A percentile compares a stretch with the other conserved stretches of the same genome.
These are phyloP conservation scores for Backusella luteola DNA, from an alignment of 192 early-diverging fungal species.

Conservation along the genomic window DNA sequence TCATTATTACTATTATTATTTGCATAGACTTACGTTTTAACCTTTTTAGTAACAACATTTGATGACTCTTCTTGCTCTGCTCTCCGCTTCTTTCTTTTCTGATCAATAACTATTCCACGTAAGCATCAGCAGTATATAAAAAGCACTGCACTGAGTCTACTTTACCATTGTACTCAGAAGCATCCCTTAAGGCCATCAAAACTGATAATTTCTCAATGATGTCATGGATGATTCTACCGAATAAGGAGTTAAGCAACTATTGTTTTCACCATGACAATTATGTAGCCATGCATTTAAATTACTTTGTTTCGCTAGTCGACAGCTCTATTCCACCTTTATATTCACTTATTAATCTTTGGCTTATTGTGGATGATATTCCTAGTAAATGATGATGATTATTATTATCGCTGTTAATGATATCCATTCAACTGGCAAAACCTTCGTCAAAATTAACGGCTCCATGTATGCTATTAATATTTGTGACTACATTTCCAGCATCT, in stretches of 20 bases:
- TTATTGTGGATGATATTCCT: constrained; percentile 12
- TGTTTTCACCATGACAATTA: neutral
- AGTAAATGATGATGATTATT: neutral
- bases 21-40: constrained; percentile 27
- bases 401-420: neutral
- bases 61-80: constrained; percentile 26
- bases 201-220: constrained; percentile 36
- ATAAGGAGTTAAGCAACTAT: neutral
- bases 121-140: neutral
- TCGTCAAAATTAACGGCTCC: constrained; percentile 18
- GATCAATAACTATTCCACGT: constrained; percentile 18
- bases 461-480: constrained; percentile 34
- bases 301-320: constrained; percentile 12
- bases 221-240: constrained; percentile 11
- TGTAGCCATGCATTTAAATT: neutral
- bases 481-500: constrained; percentile 24
- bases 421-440: constrained; percentile 8
- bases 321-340: constrained; percentile 13
- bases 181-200: constrained; percentile 15
- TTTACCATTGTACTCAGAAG: constrained; percentile 20
- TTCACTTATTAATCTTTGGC: neutral
- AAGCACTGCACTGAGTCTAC: neutral
- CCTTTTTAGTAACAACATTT: constrained; percentile 20
- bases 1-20: neutral
- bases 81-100: constrained; percentile 36